Evolutionary conservation across 805 yeast genomes (phyloP).

Genomic region (Zygosaccharomyces bisporus): DNA sequence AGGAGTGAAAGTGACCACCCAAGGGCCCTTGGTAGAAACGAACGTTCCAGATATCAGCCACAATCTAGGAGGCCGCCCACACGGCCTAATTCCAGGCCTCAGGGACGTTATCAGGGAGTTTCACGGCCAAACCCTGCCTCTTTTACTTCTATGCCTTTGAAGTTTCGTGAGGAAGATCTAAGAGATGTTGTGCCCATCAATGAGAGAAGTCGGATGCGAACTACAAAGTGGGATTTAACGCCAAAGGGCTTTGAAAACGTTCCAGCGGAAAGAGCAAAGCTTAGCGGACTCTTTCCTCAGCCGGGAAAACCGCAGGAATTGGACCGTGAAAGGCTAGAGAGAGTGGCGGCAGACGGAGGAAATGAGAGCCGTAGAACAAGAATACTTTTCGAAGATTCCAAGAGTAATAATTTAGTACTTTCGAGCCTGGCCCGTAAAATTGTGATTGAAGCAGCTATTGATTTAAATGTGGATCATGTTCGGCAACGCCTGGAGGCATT

Average conservation of each 20-base stretch:
- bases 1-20: constrained; percentile 1
- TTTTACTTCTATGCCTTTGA: background rate
- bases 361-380: constrained; percentile 28
- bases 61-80: constrained; percentile 5
- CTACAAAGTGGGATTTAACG: constrained; percentile 63
- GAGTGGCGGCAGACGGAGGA: constrained; percentile 18
- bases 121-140: background rate
- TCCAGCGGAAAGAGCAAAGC: constrained; percentile 71
- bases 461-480: constrained; percentile 21
- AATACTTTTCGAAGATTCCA: constrained; percentile 36
- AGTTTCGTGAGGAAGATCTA: constrained; percentile 28
- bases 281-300: constrained; percentile 71
- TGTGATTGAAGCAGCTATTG: constrained; percentile 28
- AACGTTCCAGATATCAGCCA: constrained; percentile 4
- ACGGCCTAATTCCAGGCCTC: constrained; percentile 1
- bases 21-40: background rate
- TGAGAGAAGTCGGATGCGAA: constrained; percentile 44
- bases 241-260: constrained; percentile 73
- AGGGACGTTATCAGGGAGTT: constrained; percentile 5
- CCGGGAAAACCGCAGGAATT: constrained; percentile 55
- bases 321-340: constrained; percentile 27
- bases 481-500: constrained; percentile 8
- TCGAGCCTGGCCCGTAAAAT: constrained; percentile 31
- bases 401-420: constrained; percentile 25
- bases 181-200: constrained; percentile 46